A percentile compares a stretch with the other conserved stretches of the same genome.
Evolutionary conservation across 306 rosid genomes (phyloP).

Genomic region (Casuarina glauca): DNA sequence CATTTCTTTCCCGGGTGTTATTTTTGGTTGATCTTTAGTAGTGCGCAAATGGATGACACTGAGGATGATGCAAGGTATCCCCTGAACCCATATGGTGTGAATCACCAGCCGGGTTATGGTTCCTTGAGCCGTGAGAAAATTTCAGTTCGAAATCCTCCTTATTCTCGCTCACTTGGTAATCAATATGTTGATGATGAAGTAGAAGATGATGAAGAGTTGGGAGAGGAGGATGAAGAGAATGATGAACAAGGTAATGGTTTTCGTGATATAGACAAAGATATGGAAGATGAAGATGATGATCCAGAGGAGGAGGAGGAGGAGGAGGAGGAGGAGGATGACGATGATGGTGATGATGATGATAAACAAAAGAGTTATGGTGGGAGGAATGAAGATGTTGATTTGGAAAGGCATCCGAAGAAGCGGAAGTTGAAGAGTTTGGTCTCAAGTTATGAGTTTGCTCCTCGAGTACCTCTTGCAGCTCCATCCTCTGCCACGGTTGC

Average conservation of each 20-base stretch:
- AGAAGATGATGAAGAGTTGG: conserved; percentile 44
- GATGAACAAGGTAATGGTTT: conserved; percentile 48
- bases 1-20: conserved; percentile 22
- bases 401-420: conserved; percentile 66
- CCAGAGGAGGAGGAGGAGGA: conserved; percentile 33
- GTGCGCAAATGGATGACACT: conserved; percentile 64
- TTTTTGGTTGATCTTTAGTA: conserved; percentile 20
- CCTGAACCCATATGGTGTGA: conserved; percentile 40
- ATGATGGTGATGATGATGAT: conserved; percentile 32
- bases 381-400: conserved; percentile 45
- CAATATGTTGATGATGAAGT: conserved; percentile 47
- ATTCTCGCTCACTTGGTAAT: conserved; percentile 37
- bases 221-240: conserved; percentile 53
- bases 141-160: conserved; percentile 40
- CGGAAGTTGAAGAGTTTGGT: conserved; percentile 71
- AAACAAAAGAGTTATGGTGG: conserved; percentile 33
- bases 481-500: conserved; percentile 25
- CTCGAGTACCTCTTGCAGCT: conserved; percentile 50
- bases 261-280: conserved; percentile 29
- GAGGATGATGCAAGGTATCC: conserved; percentile 67
- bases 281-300: conserved; percentile 21
- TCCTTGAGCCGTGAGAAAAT: conserved; percentile 43
- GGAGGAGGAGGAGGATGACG: conserved; percentile 37
- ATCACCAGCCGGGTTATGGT: conserved; percentile 51
- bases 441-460: conserved; percentile 76